These are phyloP conservation scores for Clitoria ternatea DNA, from an alignment of 306 rosid genomes.

Conservation along the genomic window DNA sequence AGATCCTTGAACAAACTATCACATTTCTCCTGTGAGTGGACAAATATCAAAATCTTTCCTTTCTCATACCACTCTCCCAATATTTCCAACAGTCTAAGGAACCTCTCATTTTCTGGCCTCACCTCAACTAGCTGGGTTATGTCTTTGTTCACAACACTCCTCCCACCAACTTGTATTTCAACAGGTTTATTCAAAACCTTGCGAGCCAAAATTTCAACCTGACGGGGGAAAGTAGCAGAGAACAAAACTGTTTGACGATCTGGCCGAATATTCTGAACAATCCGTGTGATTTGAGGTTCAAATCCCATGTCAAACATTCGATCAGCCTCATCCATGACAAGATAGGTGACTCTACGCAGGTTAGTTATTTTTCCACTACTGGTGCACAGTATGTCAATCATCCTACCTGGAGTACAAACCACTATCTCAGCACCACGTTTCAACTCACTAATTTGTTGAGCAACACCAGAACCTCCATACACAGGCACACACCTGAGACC, in stretches of 20 bases:
- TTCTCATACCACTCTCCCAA: conserved; percentile 94
- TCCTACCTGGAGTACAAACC: conserved; percentile 96
- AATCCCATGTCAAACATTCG: conserved; percentile 99
- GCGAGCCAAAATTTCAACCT: conserved; percentile 87
- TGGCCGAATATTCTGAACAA: conserved; percentile 84
- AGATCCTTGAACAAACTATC: conserved; percentile 82
- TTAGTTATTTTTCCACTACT: conserved; percentile 91
- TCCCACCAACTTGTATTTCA: conserved; percentile 93
- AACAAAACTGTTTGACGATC: conserved; percentile 91
- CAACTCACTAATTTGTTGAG: conserved; percentile 95
- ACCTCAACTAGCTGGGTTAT: conserved; percentile 80
- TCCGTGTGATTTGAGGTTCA: conserved; percentile 93
- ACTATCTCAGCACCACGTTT: conserved; percentile 97
- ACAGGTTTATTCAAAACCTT: conserved; percentile 80
- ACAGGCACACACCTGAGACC: conserved; percentile 93
- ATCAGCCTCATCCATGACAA: conserved; percentile 98
- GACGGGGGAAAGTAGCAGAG: conserved; percentile 94
- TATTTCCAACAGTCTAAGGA: conserved; percentile 75
- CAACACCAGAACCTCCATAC: conserved; percentile 97
- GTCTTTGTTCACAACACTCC: conserved; percentile 96
- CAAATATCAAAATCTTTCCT: conserved; percentile 89
- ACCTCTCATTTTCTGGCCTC: conserved; percentile 77
- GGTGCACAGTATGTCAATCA: conserved; percentile 95
- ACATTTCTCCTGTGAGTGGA: conserved; percentile 89
- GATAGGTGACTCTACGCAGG: conserved; percentile 83